Base-by-base conservation (phyloP, 495 filamentous ascomycete species). In the Aspergillus leporis region DNA sequence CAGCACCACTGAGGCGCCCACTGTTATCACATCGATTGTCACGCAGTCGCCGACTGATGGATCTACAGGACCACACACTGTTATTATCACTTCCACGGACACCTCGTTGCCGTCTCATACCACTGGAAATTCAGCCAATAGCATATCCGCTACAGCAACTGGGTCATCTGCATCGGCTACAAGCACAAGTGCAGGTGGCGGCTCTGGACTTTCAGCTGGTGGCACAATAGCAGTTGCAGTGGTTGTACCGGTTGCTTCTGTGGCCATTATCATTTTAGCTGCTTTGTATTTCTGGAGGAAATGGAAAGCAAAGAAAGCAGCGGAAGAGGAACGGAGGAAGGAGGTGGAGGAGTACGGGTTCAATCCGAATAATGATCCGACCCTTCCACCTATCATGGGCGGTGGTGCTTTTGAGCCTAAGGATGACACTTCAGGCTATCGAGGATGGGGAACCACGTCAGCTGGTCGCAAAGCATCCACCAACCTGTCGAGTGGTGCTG, bases 311-410 rank as follows among this genome's bases (percentile, higher is more conserved):
- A 85, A 87, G 40, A 96, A 90, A 75, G 87, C 87, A 45, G 87
- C 85, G n/a, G 90, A 90, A 64, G 94, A 97, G 61, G 85, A 91
- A 51, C 82, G 94, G 53, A 83, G 92, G 55, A 96, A 97, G 72
- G 95, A 98, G 68, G 90, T 96, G 3, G 93, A 97, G 70, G 94
- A 97, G 64, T 97, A 97, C 69, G 88, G 87, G 21, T 97, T 92
- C 78, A 98, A 97, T 69, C 94, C 93, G 8, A 98, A 97, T 73
- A 85, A 91, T 55, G 93, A 96, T 66, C 92, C 94, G 1, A 89
- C 89, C 4, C 74, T 93, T 4, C 91, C 92, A 22, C 81, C 81
- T 5, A 79, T 90, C n/a, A 76, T 74, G 25, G 70, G 69, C 28
- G 83, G 73, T 47, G 81, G 76, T 49, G 77, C 73, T 5, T 83